phyloP scores from a whole-genome alignment of 768 basidiomycete genomes.

The Macrolepiota dolichaula region DNA sequence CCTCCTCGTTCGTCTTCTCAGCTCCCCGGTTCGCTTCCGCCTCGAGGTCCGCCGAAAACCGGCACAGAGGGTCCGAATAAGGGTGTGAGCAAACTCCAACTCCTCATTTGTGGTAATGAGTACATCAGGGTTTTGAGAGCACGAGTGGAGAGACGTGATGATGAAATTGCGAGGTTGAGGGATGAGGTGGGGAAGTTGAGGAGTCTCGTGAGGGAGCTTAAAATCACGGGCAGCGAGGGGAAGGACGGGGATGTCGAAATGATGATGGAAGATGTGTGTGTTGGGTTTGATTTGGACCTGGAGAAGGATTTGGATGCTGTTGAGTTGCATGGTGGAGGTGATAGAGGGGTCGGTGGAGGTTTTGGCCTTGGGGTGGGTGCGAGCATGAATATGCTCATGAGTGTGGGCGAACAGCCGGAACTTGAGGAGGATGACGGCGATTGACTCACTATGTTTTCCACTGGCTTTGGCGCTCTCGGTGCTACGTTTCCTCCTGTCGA shows the following conservation, averaged over 20 bases:
- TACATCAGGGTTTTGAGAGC: constrained; percentile 75
- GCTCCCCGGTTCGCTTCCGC: constrained; percentile 85
- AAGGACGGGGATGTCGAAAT: constrained; percentile 34
- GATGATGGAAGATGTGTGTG: constrained; percentile 19
- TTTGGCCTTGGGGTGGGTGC: background rate
- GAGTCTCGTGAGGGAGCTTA: constrained; percentile 24
- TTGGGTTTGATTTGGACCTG: constrained; percentile 43
- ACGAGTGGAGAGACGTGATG: constrained; percentile 76
- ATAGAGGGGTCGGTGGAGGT: background rate
- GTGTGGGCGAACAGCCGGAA: constrained; percentile 8
- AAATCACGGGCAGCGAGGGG: constrained; percentile 24
- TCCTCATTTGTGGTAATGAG: constrained; percentile 89
- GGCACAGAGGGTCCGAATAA: constrained; percentile 92
- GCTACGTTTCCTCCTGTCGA: background rate
- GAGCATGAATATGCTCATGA: constrained; percentile 1
- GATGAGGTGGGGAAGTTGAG: constrained; percentile 64
- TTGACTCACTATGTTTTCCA: background rate
- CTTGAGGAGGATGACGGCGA: constrained; percentile 9
- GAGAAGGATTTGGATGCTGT: constrained; percentile 59
- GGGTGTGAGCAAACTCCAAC: constrained; percentile 89
- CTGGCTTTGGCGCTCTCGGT: background rate
- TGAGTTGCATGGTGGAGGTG: constrained; percentile 25
- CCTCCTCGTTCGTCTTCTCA: constrained; percentile 32
- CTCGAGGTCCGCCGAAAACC: constrained; percentile 83
- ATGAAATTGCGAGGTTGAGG: constrained; percentile 67